phyloP scores from a whole-genome alignment of 139 green algal species.

The Eudorina sp. region DNA sequence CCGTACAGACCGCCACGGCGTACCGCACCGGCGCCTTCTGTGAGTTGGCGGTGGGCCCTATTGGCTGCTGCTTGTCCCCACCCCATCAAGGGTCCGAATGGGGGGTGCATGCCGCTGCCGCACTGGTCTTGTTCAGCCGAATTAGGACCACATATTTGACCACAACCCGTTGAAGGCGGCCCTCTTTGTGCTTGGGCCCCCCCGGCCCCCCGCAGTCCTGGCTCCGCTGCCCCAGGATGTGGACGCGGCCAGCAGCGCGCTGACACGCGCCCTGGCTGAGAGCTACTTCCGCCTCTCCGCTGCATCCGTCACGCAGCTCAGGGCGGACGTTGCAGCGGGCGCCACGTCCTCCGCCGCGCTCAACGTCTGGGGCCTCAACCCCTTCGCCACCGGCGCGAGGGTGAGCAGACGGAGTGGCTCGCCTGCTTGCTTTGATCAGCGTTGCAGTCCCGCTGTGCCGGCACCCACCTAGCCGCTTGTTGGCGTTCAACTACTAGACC shows the following conservation, averaged over 20 bases:
- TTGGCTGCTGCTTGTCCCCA: neutral
- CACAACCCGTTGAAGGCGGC: too few relatives aligned
- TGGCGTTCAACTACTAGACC: too few relatives aligned
- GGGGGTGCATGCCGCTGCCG: too few relatives aligned
- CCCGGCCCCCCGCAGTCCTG: slow-evolving; percentile 13
- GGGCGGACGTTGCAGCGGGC: neutral
- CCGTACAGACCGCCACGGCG: slow-evolving; percentile 8
- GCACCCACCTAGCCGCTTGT: too few relatives aligned
- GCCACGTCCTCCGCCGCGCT: neutral
- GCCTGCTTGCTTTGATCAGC: too few relatives aligned
- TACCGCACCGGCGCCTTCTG: neutral
- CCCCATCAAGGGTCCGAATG: too few relatives aligned
- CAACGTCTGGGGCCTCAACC: neutral
- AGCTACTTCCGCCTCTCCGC: slow-evolving; percentile 21
- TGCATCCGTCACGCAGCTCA: neutral
- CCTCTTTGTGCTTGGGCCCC: too few relatives aligned
- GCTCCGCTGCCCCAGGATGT: neutral
- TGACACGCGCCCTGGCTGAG: slow-evolving; percentile 5
- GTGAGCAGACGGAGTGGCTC: neutral
- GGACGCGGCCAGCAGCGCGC: neutral
- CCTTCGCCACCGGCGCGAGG: neutral
- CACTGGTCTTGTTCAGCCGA: too few relatives aligned
- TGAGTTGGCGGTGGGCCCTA: neutral
- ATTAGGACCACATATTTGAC: too few relatives aligned
- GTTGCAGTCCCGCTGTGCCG: too few relatives aligned